phyloP scores from a whole-genome alignment of 2,329 filamentous ascomycete genomes.

The Pseudocercospora vitis region DNA sequence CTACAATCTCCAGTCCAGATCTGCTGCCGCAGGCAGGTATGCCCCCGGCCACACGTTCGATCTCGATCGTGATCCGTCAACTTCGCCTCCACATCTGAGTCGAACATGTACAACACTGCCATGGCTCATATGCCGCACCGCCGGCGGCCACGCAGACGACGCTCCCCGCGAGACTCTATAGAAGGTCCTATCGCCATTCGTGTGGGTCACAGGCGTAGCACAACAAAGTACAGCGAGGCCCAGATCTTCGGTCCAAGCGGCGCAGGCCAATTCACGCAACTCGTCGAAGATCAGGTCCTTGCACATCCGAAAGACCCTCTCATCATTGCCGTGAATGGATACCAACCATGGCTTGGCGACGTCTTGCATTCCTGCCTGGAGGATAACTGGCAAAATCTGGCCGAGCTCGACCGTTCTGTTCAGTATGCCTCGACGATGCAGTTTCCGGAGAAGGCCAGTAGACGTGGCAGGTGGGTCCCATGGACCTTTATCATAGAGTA shows the following conservation, averaged over 20 bases:
- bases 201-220: constrained; percentile 34
- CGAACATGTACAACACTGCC: neutral
- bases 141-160: constrained; percentile 25
- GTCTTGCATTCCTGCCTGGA: constrained; percentile 38
- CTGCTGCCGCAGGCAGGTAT: too few species aligned
- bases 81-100: too few species aligned
- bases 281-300: constrained; percentile 37
- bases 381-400: constrained; percentile 36
- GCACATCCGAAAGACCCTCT: constrained; percentile 37
- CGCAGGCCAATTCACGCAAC: constrained; percentile 32
- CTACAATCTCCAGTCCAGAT: too few species aligned
- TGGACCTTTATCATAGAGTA: constrained; percentile 41
- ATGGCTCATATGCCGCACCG: constrained; percentile 16
- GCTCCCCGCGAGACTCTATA: constrained; percentile 28
- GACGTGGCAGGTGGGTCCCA: constrained; percentile 34
- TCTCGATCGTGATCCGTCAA: too few species aligned
- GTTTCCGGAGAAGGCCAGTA: constrained; percentile 38
- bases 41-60: too few species aligned
- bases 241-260: constrained; percentile 32
- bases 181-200: constrained; percentile 32
- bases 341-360: constrained; percentile 39
- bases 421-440: constrained; percentile 39
- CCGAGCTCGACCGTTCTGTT: constrained; percentile 38
- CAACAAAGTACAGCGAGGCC: constrained; percentile 34
- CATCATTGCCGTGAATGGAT: constrained; percentile 38